Conservation (phyloP, 2,329 filamentous ascomycete species). For the Diaporthe sp. region DNA sequence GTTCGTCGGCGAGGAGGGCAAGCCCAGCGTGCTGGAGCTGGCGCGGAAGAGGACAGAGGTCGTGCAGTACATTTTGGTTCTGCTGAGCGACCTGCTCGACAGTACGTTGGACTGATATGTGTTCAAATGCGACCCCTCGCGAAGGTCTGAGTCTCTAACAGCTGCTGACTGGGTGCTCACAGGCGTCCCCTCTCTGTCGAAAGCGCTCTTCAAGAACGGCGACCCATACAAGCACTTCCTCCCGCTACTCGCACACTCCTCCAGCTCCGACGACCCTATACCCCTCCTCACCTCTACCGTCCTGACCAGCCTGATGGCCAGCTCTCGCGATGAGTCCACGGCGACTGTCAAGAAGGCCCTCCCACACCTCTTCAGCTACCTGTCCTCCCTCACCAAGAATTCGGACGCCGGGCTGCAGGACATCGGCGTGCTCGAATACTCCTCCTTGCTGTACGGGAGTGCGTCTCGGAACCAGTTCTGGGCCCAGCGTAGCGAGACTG, state of each 20-base stretch:
- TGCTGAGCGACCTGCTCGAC: slow-evolving; percentile 88
- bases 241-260: slow-evolving; percentile 84
- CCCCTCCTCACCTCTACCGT: slow-evolving; percentile 91
- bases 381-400: slow-evolving; percentile 85
- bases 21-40: slow-evolving; percentile 81
- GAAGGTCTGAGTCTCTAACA: not conserved
- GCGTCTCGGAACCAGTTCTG: slow-evolving; percentile 87
- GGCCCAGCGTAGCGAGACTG: slow-evolving; percentile 88
- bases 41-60: slow-evolving; percentile 90
- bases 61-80: slow-evolving; percentile 92
- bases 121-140: not conserved
- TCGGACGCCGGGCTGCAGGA: slow-evolving; percentile 93
- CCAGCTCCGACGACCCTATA: slow-evolving; percentile 81
- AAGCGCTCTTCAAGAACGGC: slow-evolving; percentile 79
- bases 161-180: slow-evolving; percentile 37
- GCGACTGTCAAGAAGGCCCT: slow-evolving; percentile 80
- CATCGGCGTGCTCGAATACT: slow-evolving; percentile 94
- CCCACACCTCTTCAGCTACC: slow-evolving; percentile 85
- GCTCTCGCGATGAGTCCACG: slow-evolving; percentile 71
- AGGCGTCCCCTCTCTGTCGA: slow-evolving; percentile 86
- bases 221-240: slow-evolving; percentile 88
- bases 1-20: slow-evolving; percentile 81
- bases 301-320: slow-evolving; percentile 81
- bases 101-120: slow-evolving; percentile 66
- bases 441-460: slow-evolving; percentile 81